Base-by-base conservation (phyloP, 768 basidiomycete genomes). In the Termitomyces sp. region DNA sequence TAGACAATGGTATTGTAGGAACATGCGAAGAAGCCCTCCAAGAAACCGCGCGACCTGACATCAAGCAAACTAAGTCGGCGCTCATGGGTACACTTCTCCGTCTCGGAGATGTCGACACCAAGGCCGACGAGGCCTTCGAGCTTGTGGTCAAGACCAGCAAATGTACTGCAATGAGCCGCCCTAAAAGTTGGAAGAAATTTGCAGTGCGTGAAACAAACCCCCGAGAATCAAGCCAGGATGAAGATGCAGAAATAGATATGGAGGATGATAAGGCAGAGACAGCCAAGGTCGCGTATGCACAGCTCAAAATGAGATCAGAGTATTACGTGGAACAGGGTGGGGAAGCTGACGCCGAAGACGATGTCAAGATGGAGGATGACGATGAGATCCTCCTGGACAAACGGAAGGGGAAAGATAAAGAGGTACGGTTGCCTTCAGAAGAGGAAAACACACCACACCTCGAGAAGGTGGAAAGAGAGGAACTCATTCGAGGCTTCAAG, bases 101-200 rank as follows among this genome's bases (percentile, higher is more conserved):
- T 37, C 77, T 99, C 25, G 96, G 96, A 1, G 92, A 95, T 65
- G 75, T 83, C 9, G 86, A 88, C 5, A 77, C 79, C 0, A 78
- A 83, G 32, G 74, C 83, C 5, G 86, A 86, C n/a, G 86, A 93
- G 67, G 86, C 91, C 1, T 74, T 97, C 42, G 86, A 87, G 67
- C 81, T 98, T 59, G 72, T 76, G 10, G 80, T 98, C 63, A 88
- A 88, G 68, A 81, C 86, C 25, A 88, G 85, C 65, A 98, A 98
- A 74, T 89, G 87, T 56, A 95, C 93, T 0, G 84, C 89, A 31
- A 68, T 84, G 25, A 81, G 83, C 3, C 78, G 85, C 38, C 87
- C 93, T 0, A 88, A 89, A 56, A 73, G 85, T 37, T 89, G 90
- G 85, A 96, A 94, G 75, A 92, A 91, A 70, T 90, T 87, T 70